phyloP scores from a whole-genome alignment of 306 rosid species.

The Canavalia gladiata region DNA sequence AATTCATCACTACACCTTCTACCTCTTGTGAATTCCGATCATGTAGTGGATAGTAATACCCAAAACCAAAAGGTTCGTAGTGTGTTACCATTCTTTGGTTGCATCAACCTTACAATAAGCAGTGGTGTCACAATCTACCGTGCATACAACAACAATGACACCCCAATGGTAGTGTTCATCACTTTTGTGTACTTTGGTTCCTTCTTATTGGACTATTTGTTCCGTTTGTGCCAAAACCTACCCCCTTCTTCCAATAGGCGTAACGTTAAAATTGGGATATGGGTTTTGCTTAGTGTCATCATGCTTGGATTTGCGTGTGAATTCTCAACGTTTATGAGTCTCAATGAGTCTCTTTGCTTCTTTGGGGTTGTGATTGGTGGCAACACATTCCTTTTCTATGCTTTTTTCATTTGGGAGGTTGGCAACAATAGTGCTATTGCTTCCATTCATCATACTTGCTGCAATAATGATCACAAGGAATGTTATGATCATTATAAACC shows the following conservation, averaged over 20 bases:
- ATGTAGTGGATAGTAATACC: no score
- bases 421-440: not conserved
- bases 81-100: slow-evolving; percentile 22
- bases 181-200: slow-evolving; percentile 24
- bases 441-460: not conserved
- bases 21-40: not conserved
- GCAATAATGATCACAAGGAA: not conserved
- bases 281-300: slow-evolving; percentile 42
- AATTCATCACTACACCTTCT: not conserved
- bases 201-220: slow-evolving; percentile 38
- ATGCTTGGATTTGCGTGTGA: slow-evolving; percentile 49
- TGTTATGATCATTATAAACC: no score
- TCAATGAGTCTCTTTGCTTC: not conserved
- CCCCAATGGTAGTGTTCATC: not conserved
- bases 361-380: slow-evolving; percentile 25
- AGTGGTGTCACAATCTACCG: slow-evolving; percentile 34
- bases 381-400: slow-evolving; percentile 40
- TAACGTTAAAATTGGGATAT: slow-evolving; percentile 22
- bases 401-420: slow-evolving; percentile 32
- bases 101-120: slow-evolving; percentile 34
- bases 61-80: not conserved
- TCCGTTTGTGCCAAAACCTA: not conserved
- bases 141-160: slow-evolving; percentile 40
- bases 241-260: not conserved
- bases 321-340: slow-evolving; percentile 39